Conservation (phyloP, 164 flowering plant species). For the Magnolia changhungtana region DNA sequence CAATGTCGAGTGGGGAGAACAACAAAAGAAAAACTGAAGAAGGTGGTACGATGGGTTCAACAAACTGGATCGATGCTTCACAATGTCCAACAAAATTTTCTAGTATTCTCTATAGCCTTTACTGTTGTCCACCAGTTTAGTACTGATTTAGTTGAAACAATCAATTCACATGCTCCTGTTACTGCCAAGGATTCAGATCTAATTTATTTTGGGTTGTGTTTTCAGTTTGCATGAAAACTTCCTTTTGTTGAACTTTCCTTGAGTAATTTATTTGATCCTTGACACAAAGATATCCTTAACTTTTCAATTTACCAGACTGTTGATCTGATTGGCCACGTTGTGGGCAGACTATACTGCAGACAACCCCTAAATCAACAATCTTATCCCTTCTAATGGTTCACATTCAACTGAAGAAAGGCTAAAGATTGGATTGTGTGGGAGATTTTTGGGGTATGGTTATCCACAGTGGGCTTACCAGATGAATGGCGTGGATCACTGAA, state of each 20-base stretch:
- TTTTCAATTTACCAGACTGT: background rate
- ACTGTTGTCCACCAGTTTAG: background rate
- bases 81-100: slow-evolving; percentile 16
- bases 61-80: slow-evolving; percentile 23
- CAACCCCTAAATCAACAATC: too few relatives aligned
- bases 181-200: background rate
- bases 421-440: background rate
- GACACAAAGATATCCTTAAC: background rate
- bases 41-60: slow-evolving; percentile 58
- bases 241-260: background rate
- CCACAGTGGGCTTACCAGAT: background rate
- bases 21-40: slow-evolving; percentile 60
- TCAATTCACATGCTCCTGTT: background rate
- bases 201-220: too few relatives aligned
- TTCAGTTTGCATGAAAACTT: background rate
- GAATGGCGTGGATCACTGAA: background rate
- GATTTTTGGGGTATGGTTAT: background rate
- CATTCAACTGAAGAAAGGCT: background rate
- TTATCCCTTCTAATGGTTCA: too few relatives aligned
- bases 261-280: background rate
- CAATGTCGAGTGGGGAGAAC: slow-evolving; percentile 37
- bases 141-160: background rate
- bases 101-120: slow-evolving; percentile 24
- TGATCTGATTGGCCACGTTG: background rate
- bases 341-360: too few relatives aligned